These are phyloP conservation scores for Nigrospora oryzae DNA, from an alignment of 2,329 filamentous ascomycete species.

Conservation along the genomic window DNA sequence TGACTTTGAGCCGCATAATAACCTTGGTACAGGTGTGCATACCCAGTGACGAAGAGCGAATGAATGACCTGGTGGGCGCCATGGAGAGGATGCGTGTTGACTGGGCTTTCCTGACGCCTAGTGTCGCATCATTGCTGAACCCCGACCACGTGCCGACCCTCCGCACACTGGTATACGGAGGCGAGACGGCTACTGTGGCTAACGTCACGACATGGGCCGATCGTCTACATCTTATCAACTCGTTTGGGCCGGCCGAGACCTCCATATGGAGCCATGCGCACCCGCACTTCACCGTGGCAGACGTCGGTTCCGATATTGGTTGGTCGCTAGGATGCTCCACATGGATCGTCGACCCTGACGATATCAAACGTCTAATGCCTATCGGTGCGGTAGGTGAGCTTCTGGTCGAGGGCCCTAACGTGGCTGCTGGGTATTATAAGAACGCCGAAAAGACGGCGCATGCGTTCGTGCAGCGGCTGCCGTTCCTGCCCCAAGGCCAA, in stretches of 20 bases:
- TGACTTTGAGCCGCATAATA: background rate
- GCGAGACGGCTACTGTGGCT: constrained; percentile 14
- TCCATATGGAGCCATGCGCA: background rate
- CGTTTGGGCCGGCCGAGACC: constrained; percentile 15
- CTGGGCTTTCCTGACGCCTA: constrained; percentile 17
- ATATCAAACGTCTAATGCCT: background rate
- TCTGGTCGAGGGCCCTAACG: too few species aligned
- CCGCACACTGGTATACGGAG: constrained; percentile 12
- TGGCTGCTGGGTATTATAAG: background rate
- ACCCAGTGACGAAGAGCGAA: constrained; percentile 26
- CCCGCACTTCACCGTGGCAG: background rate
- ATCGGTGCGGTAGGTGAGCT: background rate
- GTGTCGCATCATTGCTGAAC: constrained; percentile 14
- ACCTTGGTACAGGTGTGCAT: constrained; percentile 30
- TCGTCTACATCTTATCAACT: constrained; percentile 11
- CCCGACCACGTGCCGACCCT: constrained; percentile 13
- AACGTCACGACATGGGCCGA: constrained; percentile 11
- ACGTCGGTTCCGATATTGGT: background rate
- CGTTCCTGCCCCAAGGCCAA: background rate
- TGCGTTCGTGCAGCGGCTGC: constrained; percentile 12
- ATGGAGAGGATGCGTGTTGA: constrained; percentile 9
- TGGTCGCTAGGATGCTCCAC: background rate
- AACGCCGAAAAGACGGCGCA: background rate
- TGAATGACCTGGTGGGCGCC: constrained; percentile 25
- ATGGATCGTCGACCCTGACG: constrained; percentile 1